phyloP scores from a whole-genome alignment of 371 early-diverging fungal genomes.

The Mortierella polycephala region DNA sequence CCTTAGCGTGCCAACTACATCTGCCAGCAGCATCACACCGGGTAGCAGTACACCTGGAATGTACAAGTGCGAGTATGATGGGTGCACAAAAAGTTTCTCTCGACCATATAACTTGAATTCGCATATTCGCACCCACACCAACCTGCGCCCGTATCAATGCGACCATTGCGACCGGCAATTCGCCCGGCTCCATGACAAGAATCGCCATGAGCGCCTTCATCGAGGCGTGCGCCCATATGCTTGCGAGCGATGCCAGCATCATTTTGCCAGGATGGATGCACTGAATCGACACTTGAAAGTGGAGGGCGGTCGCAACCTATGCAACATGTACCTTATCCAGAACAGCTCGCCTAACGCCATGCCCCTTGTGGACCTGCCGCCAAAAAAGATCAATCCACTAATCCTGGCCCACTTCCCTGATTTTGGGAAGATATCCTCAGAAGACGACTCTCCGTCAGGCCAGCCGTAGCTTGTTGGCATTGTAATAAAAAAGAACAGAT shows the following conservation, averaged over 20 bases:
- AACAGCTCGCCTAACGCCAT: constrained; percentile 34
- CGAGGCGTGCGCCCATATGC: constrained; percentile 68
- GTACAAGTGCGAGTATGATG: constrained; percentile 64
- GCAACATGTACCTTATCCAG: constrained; percentile 44
- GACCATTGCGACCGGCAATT: constrained; percentile 67
- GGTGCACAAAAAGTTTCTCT: constrained; percentile 74
- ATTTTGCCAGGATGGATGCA: constrained; percentile 84
- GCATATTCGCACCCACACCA: constrained; percentile 76
- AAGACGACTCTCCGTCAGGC: constrained; percentile 6
- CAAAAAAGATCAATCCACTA: constrained; percentile 51
- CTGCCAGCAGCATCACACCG: constrained; percentile 3
- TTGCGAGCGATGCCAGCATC: constrained; percentile 72
- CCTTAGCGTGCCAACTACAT: not conserved
- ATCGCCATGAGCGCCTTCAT: constrained; percentile 78
- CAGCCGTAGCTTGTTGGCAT: not conserved
- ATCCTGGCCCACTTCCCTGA: constrained; percentile 40
- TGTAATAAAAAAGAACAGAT: not conserved
- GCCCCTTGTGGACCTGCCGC: constrained; percentile 46
- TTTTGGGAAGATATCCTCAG: constrained; percentile 18
- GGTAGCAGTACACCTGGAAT: constrained; percentile 3
- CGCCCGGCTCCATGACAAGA: constrained; percentile 84
- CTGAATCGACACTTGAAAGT: constrained; percentile 67
- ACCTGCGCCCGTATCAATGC: constrained; percentile 73
- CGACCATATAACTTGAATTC: constrained; percentile 79
- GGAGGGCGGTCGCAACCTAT: constrained; percentile 49